Evolutionary conservation across 305 asterid species (phyloP).

Genomic region (Petunia hybrid): DNA sequence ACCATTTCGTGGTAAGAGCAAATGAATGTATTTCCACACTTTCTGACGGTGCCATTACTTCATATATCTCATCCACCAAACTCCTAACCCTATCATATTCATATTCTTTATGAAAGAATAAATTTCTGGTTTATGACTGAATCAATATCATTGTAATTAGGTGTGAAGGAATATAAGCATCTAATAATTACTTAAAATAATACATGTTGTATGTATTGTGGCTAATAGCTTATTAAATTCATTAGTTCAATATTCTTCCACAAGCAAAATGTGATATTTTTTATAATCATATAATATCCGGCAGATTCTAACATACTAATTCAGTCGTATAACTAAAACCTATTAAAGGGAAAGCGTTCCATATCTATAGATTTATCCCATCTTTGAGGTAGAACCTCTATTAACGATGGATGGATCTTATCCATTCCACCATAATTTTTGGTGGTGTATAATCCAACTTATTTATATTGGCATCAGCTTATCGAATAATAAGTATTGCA

Average conservation of each 20-base stretch:
- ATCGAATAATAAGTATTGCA: too few species aligned
- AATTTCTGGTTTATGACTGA: not conserved
- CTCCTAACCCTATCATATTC: not conserved
- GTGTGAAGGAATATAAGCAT: slow-evolving; percentile 1
- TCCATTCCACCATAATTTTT: too few species aligned
- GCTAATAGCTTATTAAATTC: not conserved
- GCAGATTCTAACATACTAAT: too few species aligned
- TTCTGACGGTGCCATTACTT: slow-evolving; percentile 19
- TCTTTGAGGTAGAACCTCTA: too few species aligned
- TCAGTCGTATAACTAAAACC: too few species aligned
- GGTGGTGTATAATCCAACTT: too few species aligned
- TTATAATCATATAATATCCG: too few species aligned
- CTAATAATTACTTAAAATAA: not conserved
- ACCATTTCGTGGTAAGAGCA: slow-evolving; percentile 24
- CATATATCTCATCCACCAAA: not conserved
- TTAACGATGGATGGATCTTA: too few species aligned
- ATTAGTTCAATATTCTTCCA: not conserved
- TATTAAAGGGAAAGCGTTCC: too few species aligned
- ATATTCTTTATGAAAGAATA: not conserved
- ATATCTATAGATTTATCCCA: too few species aligned
- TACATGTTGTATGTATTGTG: not conserved
- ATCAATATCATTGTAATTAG: slow-evolving; percentile 1
- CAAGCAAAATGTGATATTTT: not conserved
- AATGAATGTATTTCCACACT: not conserved
- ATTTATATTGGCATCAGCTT: too few species aligned